phyloP scores from a whole-genome alignment of 2,329 filamentous ascomycete species.

The Cercospora sp. region DNA sequence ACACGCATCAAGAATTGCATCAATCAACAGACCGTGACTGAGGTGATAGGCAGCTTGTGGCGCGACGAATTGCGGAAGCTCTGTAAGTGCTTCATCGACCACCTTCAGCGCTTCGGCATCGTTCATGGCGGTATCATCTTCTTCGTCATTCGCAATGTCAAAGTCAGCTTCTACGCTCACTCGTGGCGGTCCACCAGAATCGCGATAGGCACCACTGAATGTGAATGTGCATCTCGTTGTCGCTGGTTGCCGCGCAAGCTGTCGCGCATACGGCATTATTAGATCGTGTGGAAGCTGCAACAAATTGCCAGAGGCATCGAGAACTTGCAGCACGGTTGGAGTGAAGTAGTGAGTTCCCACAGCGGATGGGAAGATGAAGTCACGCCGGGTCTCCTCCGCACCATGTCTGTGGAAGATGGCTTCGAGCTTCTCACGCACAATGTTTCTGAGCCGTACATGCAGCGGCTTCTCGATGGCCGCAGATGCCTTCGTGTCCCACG shows the following conservation, averaged over 20 bases:
- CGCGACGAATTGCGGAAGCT: conserved; percentile 63
- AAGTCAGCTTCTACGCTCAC: conserved; percentile 91
- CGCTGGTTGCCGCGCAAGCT: conserved; percentile 69
- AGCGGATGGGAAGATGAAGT: conserved; percentile 67
- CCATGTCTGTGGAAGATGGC: conserved; percentile 86
- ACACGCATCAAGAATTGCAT: conserved; percentile 87
- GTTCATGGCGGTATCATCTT: conserved; percentile 80
- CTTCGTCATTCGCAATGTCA: conserved; percentile 78
- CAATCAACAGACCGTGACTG: conserved; percentile 82
- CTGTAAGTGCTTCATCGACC: conserved; percentile 80
- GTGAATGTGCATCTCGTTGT: conserved; percentile 75
- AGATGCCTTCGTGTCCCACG: conserved; percentile 48
- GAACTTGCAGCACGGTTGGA: conserved; percentile 70
- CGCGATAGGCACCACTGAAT: conserved; percentile 85
- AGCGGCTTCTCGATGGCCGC: conserved; percentile 27
- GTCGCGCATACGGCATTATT: conserved; percentile 82
- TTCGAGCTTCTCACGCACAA: conserved; percentile 72
- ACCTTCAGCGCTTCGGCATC: conserved; percentile 95
- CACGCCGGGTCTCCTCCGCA: conserved; percentile 75
- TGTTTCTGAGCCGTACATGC: conserved; percentile 30
- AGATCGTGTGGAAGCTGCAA: conserved; percentile 93
- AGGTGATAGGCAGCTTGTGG: conserved; percentile 62
- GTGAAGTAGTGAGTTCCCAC: conserved; percentile 71
- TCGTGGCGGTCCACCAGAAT: conserved; percentile 78
- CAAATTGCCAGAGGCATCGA: conserved; percentile 82